Base-by-base conservation (phyloP, 2,329 filamentous ascomycete species). In the Achaetomium macrosporum region DNA sequence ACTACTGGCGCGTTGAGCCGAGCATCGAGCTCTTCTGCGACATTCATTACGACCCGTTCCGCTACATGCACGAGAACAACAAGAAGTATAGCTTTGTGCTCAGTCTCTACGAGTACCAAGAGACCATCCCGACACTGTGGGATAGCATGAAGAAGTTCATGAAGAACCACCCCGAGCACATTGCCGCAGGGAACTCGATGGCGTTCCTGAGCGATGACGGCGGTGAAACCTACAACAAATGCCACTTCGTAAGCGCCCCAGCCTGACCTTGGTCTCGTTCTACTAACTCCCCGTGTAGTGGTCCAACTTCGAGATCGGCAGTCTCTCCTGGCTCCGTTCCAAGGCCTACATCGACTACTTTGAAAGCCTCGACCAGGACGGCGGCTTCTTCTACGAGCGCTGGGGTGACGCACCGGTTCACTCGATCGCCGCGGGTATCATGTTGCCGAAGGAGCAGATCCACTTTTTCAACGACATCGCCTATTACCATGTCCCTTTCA, bases 391-490 rank as follows among this genome's bases (percentile, higher is more conserved):
- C 78, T 97, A 97, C 70, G 93, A 99, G 73, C 86, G 92, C 64
- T 99, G 92, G 92, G 92, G 92, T 55, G 92, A 99, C 71, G 93
- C 93, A 6, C 93, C 93, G 0, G 90, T 99, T 6, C 93, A 99
- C 74, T 96, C 92, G n/a, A 96, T 99, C 61, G 93, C 89, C 13
- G 93, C 93, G 3, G 81, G 81, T 56, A 75, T 99, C 39, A 80
- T 97, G 70, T 78, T 99, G 59, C 85, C 88, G 71, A 96, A 95
- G 76, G 87, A 93, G 46, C 85, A 99, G 69, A 84, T 99, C 57
- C 93, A 99, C 71, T 99, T 99, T 76, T 99, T 97, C 77, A 89
- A 99, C 71, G 92, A 99, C 66, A 99, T 99, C 64, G 92, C 89
- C 55, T 99, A 99, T 73, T 96, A 90, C 72, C 93, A 99, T 68